A percentile compares a stretch with the other conserved stretches of the same genome.
These are phyloP conservation scores for Conringia planisiliqua DNA, from an alignment of 345 rosid genomes.

Conservation along the genomic window DNA sequence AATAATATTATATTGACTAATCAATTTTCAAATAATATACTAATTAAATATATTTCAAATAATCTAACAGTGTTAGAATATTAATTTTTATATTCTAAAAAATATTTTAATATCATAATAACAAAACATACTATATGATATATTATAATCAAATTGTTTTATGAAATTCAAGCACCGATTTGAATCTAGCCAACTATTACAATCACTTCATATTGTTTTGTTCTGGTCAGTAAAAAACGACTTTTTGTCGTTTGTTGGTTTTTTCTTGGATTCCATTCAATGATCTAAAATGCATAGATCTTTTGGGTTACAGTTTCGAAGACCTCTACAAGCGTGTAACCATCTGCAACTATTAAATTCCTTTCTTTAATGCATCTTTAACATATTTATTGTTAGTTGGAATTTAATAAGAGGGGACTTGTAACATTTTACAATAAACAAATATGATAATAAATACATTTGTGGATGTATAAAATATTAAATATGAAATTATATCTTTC, in stretches of 20 bases:
- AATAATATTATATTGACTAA: no score
- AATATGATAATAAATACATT: neutral
- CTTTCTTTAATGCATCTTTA: conserved; percentile 34
- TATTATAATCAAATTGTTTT: no score
- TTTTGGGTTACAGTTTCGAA: conserved; percentile 33
- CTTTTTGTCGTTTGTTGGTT: conserved; percentile 22
- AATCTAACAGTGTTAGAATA: no score
- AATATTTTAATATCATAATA: no score
- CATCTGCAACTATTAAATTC: conserved; percentile 33
- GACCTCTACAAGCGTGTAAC: conserved; percentile 37
- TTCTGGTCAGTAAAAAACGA: neutral
- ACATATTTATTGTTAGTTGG: conserved; percentile 31
- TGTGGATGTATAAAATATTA: neutral
- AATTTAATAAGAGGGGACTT: conserved; percentile 7
- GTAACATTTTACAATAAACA: neutral
- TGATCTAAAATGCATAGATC: conserved; percentile 34
- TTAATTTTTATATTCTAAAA: no score
- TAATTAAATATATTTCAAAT: no score
- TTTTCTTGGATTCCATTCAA: conserved; percentile 31
- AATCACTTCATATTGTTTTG: neutral
- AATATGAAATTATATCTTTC: no score
- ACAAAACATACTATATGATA: no score
- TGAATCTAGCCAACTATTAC: no score
- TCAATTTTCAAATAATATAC: no score
- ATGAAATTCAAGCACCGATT: no score